These are phyloP conservation scores for Macaranga tanarius DNA, from an alignment of 441 rosid genomes.

Conservation along the genomic window DNA sequence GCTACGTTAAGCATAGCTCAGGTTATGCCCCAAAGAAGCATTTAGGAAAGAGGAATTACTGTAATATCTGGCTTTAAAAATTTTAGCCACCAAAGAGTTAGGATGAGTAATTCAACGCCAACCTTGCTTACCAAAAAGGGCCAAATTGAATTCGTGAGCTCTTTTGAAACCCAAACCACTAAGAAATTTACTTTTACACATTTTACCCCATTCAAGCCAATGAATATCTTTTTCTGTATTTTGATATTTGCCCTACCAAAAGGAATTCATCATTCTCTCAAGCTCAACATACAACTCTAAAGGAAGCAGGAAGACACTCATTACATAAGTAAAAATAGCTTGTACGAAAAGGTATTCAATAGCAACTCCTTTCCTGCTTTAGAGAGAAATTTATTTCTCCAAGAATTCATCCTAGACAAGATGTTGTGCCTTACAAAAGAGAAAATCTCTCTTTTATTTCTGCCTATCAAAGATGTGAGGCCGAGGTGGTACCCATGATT, in stretches of 20 bases:
- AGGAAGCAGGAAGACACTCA: background rate
- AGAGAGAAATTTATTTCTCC: background rate
- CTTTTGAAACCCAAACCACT: background rate
- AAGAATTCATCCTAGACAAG: background rate
- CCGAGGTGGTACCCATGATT: too few species aligned
- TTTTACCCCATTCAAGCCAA: background rate
- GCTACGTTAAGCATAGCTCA: too few species aligned
- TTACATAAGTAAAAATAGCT: background rate
- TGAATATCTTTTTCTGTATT: background rate
- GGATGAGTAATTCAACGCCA: background rate
- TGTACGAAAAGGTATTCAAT: background rate
- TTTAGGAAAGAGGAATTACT: background rate
- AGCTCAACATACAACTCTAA: background rate
- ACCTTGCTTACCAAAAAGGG: background rate
- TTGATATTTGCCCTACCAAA: background rate
- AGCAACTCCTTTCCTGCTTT: background rate
- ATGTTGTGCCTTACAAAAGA: background rate
- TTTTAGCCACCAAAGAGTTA: background rate
- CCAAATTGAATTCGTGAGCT: background rate
- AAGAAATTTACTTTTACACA: background rate
- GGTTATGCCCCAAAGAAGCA: background rate
- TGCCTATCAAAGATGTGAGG: background rate
- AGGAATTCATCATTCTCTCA: background rate
- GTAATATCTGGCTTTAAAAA: background rate
- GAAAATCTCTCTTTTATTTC: background rate